Conservation (phyloP, 768 basidiomycete genomes). For the Kwoniella dendrophila region DNA sequence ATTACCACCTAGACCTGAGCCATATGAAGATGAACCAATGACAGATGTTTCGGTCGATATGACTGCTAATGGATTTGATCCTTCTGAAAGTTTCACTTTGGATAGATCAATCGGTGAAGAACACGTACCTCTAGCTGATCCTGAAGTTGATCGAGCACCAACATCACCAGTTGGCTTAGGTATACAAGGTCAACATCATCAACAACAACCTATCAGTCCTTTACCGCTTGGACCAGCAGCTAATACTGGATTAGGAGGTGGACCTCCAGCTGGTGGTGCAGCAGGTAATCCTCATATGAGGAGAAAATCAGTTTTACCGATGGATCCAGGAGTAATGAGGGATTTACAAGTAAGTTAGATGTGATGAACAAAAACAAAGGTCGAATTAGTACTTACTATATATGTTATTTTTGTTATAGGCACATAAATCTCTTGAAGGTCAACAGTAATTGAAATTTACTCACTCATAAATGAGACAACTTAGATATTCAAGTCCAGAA, state of each 20-base stretch:
- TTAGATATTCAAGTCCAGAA: too few species aligned
- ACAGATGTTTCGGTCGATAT: slow-evolving; percentile 87
- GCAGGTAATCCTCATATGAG: slow-evolving; percentile 69
- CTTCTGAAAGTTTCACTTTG: slow-evolving; percentile 52
- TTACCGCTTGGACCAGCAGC: slow-evolving; percentile 51
- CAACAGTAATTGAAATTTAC: neutral
- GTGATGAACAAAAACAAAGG: neutral
- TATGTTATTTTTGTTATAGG: neutral
- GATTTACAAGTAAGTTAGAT: slow-evolving; percentile 47
- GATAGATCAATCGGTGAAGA: slow-evolving; percentile 67
- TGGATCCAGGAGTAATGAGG: slow-evolving; percentile 54
- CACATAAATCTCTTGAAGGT: slow-evolving; percentile 15
- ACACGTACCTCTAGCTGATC: slow-evolving; percentile 88
- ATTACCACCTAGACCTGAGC: slow-evolving; percentile 75
- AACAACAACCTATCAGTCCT: slow-evolving; percentile 57
- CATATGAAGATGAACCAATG: slow-evolving; percentile 81
- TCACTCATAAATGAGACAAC: neutral
- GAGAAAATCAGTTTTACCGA: slow-evolving; percentile 91
- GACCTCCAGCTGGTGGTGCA: neutral
- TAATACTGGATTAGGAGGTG: slow-evolving; percentile 3
- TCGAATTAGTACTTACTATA: too few species aligned
- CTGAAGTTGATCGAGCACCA: slow-evolving; percentile 59
- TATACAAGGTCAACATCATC: slow-evolving; percentile 70
- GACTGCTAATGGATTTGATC: slow-evolving; percentile 53
- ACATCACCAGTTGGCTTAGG: slow-evolving; percentile 58